A percentile compares a stretch with the other conserved stretches of the same genome.
These are phyloP conservation scores for Scenedesmus sp. DNA, from an alignment of 163 green algal genomes.

Conservation along the genomic window DNA sequence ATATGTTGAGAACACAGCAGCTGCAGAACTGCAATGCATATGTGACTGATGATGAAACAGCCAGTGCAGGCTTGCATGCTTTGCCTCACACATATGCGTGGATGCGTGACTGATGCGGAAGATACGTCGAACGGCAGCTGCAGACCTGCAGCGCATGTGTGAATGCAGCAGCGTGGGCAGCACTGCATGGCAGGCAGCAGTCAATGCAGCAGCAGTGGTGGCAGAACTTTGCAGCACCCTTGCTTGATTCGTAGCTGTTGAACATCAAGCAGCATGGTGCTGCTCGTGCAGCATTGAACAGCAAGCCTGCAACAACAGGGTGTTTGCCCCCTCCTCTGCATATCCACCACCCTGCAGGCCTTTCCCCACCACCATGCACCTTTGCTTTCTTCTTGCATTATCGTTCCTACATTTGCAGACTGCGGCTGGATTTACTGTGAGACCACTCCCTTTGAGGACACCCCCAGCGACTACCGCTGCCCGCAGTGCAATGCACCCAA, in stretches of 20 bases:
- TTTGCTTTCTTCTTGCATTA: not conserved
- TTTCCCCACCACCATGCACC: not conserved
- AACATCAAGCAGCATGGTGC: not conserved
- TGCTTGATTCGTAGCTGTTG: not conserved
- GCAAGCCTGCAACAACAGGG: not conserved
- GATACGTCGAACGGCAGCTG: no score
- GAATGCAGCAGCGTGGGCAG: not conserved
- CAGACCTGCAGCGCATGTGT: no score
- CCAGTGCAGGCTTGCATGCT: no score
- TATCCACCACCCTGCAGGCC: not conserved
- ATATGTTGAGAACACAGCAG: not conserved
- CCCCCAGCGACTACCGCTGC: slow-evolving; percentile 84
- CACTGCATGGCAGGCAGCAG: not conserved
- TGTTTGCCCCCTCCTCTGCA: not conserved
- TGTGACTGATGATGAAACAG: no score
- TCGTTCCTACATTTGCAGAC: slow-evolving; percentile 4
- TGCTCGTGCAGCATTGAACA: not conserved
- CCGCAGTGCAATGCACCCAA: slow-evolving; percentile 93
- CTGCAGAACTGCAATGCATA: not conserved
- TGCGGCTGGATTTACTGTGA: slow-evolving; percentile 73
- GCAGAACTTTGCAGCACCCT: no score
- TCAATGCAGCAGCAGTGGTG: not conserved
- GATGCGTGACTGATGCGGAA: no score
- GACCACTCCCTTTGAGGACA: slow-evolving; percentile 89
- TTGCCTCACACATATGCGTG: not conserved